A percentile compares a stretch with the other conserved stretches of the same genome.
phyloP scores from a whole-genome alignment of 306 rosid genomes.

The Cucurbita ficifolia region DNA sequence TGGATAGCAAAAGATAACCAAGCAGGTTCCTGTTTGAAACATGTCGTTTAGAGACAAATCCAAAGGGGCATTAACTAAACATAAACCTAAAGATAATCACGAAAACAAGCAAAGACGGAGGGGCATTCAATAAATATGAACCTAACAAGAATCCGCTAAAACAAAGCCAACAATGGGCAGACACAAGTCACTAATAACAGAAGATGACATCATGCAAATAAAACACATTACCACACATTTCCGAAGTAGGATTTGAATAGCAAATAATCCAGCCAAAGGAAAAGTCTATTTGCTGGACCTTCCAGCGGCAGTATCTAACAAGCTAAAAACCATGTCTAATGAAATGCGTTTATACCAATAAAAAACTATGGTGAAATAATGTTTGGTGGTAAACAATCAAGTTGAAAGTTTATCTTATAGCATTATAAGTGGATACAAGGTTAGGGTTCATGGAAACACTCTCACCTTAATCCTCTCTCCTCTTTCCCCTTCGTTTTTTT shows the following conservation, averaged over 20 bases:
- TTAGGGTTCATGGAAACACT: background rate
- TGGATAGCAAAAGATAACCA: constrained; percentile 66
- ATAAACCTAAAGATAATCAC: background rate
- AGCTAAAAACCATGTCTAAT: background rate
- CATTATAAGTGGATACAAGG: background rate
- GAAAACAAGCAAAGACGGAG: background rate
- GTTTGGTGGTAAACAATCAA: background rate
- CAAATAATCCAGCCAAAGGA: background rate
- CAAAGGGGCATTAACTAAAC: background rate
- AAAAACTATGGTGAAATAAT: background rate
- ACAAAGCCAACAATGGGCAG: background rate
- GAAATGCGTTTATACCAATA: background rate
- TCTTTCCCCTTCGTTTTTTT: background rate
- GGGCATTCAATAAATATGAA: background rate
- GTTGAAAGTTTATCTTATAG: too few relatives aligned
- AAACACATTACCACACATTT: background rate
- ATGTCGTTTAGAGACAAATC: background rate
- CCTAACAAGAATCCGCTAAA: background rate
- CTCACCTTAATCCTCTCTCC: background rate
- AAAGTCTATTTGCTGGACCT: background rate
- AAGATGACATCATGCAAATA: background rate
- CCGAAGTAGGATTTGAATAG: background rate
- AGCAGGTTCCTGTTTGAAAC: constrained; percentile 62
- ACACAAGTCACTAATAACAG: background rate
- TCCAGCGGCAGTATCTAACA: background rate